Conservation (phyloP, 208 protist genomes). For the Borovskyia barvae region DNA sequence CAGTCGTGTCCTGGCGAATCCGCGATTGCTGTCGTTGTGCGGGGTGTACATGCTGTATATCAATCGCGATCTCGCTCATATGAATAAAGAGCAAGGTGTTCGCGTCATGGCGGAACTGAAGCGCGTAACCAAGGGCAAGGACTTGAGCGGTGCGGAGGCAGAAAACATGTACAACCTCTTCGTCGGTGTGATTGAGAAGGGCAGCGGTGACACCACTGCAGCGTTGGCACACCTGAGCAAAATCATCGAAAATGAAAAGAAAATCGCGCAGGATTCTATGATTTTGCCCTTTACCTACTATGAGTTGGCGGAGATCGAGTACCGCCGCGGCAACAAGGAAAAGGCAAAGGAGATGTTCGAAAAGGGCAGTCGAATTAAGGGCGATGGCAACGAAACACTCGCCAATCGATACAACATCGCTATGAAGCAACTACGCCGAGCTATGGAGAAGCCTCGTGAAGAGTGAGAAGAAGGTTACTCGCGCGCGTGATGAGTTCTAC, state of each 20-base stretch:
- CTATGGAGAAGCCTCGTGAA: slow-evolving; percentile 31
- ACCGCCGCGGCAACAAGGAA: slow-evolving; percentile 62
- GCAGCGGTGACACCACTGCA: slow-evolving; percentile 59
- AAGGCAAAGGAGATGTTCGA: slow-evolving; percentile 79
- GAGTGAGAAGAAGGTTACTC: slow-evolving; percentile 7
- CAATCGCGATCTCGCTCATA: slow-evolving; percentile 89
- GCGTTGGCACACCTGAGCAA: slow-evolving; percentile 59
- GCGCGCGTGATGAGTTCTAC: neutral
- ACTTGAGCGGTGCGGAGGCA: slow-evolving; percentile 67
- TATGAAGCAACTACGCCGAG: slow-evolving; percentile 83
- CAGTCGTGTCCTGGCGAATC: slow-evolving; percentile 68
- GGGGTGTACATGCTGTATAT: slow-evolving; percentile 91
- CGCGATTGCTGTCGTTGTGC: slow-evolving; percentile 65
- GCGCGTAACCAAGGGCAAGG: slow-evolving; percentile 57
- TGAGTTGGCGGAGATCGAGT: slow-evolving; percentile 85
- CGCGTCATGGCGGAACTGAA: slow-evolving; percentile 68
- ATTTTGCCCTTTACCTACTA: slow-evolving; percentile 89
- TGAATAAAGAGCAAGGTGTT: slow-evolving; percentile 77
- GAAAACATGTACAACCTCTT: slow-evolving; percentile 86
- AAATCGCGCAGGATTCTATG: slow-evolving; percentile 82
- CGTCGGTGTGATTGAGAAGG: slow-evolving; percentile 88
- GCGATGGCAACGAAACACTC: slow-evolving; percentile 89
- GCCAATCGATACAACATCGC: slow-evolving; percentile 86
- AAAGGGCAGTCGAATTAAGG: slow-evolving; percentile 77
- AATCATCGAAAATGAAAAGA: slow-evolving; percentile 81